Percentiles rank a stretch among this genome's conserved stretches.
Evolutionary conservation across 2,329 filamentous ascomycete genomes (phyloP).

Genomic region (Fusarium nodosum): DNA sequence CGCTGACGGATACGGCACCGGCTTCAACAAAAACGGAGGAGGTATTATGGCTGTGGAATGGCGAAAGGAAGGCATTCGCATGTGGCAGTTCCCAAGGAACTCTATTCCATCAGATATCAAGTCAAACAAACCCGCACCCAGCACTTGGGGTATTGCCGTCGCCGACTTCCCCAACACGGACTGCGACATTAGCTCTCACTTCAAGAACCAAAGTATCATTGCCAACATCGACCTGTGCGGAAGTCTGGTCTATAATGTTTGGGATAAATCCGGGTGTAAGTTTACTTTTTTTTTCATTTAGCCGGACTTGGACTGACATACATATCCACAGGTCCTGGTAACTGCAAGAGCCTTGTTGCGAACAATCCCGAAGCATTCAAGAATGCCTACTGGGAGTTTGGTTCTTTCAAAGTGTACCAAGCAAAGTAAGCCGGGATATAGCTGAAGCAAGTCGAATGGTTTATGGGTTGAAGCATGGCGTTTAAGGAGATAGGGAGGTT

Average conservation of each 20-base stretch:
- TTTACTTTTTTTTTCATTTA: neutral
- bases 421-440: slow-evolving; percentile 35
- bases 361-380: slow-evolving; percentile 68
- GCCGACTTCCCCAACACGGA: slow-evolving; percentile 75
- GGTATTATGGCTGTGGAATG: slow-evolving; percentile 74
- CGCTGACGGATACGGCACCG: slow-evolving; percentile 62
- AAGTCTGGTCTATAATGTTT: slow-evolving; percentile 63
- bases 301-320: slow-evolving; percentile 14
- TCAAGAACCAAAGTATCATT: slow-evolving; percentile 75
- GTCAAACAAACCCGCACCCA: slow-evolving; percentile 67
- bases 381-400: slow-evolving; percentile 76
- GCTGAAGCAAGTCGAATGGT: neutral
- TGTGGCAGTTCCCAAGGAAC: slow-evolving; percentile 70
- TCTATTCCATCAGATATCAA: slow-evolving; percentile 67
- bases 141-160: slow-evolving; percentile 70
- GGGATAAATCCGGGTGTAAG: slow-evolving; percentile 62
- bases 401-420: slow-evolving; percentile 69
- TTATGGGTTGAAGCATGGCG: slow-evolving; percentile 45
- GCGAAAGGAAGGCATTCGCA: slow-evolving; percentile 70
- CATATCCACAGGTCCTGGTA: slow-evolving; percentile 61
- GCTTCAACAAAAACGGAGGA: slow-evolving; percentile 67
- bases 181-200: slow-evolving; percentile 71
- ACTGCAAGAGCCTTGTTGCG: slow-evolving; percentile 70
- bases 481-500: slow-evolving; percentile 20
- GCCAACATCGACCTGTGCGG: slow-evolving; percentile 77